These are phyloP conservation scores for Peronospora belbahrii DNA, from an alignment of 352 stramenopile species.

Conservation along the genomic window DNA sequence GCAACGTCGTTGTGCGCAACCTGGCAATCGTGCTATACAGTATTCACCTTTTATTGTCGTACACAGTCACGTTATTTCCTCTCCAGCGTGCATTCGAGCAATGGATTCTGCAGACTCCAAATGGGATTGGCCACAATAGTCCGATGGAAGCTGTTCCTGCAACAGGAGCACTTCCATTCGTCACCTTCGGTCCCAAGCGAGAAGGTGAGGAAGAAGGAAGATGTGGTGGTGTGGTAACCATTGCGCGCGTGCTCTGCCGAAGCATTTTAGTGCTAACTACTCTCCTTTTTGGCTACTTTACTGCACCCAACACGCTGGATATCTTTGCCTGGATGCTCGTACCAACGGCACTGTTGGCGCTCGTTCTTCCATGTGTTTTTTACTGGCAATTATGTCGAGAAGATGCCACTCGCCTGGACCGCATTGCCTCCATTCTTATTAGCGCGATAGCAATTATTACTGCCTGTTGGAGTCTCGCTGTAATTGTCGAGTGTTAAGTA, in stretches of 20 bases:
- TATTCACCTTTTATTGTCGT: conserved; percentile 67
- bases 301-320: conserved; percentile 43
- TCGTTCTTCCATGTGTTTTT: conserved; percentile 61
- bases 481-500: conserved; percentile 35
- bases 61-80: conserved; percentile 58
- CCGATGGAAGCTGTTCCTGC: conserved; percentile 17
- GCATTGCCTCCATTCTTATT: conserved; percentile 34
- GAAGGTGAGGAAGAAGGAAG: conserved; percentile 11
- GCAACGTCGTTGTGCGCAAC: conserved; percentile 61
- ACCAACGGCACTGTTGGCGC: conserved; percentile 43
- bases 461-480: conserved; percentile 37
- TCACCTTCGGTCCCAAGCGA: conserved; percentile 4
- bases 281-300: conserved; percentile 42
- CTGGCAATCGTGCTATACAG: conserved; percentile 68
- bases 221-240: conserved; percentile 22
- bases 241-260: conserved; percentile 42
- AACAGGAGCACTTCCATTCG: conserved; percentile 18
- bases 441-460: conserved; percentile 40
- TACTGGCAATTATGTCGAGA: conserved; percentile 63
- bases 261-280: conserved; percentile 44
- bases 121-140: conserved; percentile 11
- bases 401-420: conserved; percentile 41
- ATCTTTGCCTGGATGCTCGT: conserved; percentile 64
- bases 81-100: conserved; percentile 58
- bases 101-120: conserved; percentile 32